A percentile compares a stretch with the other conserved stretches of the same genome.
These are phyloP conservation scores for Pythium pyrilobum DNA, from an alignment of 352 stramenopile species.

Conservation along the genomic window DNA sequence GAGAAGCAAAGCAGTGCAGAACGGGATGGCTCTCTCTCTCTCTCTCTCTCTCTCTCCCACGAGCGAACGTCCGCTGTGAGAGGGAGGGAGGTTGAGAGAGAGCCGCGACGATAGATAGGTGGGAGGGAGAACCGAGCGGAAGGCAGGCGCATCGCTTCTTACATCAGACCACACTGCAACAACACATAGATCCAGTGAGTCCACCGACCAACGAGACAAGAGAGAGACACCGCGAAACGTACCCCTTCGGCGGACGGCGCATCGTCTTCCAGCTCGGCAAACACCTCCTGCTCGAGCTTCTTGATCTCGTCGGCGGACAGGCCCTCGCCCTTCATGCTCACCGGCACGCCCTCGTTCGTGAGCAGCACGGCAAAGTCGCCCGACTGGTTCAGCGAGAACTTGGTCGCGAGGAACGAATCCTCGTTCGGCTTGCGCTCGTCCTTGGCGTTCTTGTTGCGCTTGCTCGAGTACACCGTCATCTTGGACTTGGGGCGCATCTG, in stretches of 20 bases:
- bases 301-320: slow-evolving; percentile 55
- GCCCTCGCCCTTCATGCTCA: slow-evolving; percentile 61
- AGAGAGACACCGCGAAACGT: slow-evolving; percentile 16
- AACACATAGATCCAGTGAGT: background rate
- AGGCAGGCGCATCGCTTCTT: slow-evolving; percentile 1
- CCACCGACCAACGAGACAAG: background rate
- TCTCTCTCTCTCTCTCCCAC: too few relatives aligned
- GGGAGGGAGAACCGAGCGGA: background rate
- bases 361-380: slow-evolving; percentile 65
- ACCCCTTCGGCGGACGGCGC: slow-evolving; percentile 44
- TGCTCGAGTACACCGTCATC: slow-evolving; percentile 73
- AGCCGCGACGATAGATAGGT: slow-evolving; percentile 15
- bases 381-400: slow-evolving; percentile 67
- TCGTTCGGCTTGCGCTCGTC: slow-evolving; percentile 65
- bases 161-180: slow-evolving; percentile 21
- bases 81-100: background rate
- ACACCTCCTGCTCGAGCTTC: slow-evolving; percentile 47
- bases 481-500: slow-evolving; percentile 62
- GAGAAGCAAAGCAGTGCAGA: too few relatives aligned
- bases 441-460: slow-evolving; percentile 74
- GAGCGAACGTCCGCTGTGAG: too few relatives aligned
- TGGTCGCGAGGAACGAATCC: slow-evolving; percentile 74
- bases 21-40: too few relatives aligned
- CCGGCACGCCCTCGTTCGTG: slow-evolving; percentile 58
- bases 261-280: slow-evolving; percentile 46